phyloP scores from a whole-genome alignment of 106 monocot species.

The Alisma plantagoaquatica region DNA sequence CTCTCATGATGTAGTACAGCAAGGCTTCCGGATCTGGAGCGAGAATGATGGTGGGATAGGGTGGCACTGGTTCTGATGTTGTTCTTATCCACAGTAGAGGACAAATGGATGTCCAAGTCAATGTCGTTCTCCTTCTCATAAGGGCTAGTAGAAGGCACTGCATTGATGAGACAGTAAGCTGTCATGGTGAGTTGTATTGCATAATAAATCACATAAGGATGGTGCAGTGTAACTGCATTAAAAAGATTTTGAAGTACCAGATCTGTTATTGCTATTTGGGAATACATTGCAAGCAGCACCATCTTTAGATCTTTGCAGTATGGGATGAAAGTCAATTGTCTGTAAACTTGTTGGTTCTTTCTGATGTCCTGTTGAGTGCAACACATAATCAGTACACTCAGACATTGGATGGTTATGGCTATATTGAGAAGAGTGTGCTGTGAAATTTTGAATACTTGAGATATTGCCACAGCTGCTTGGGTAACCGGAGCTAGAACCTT shows the following conservation, averaged over 20 bases:
- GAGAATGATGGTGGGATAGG: too few species aligned
- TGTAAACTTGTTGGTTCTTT: constrained; percentile 14
- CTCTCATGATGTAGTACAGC: too few species aligned
- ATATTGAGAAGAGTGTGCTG: constrained; percentile 10
- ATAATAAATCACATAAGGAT: too few species aligned
- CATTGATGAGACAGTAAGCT: too few species aligned
- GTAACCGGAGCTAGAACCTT: constrained; percentile 27
- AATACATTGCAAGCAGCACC: constrained; percentile 1
- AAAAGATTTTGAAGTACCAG: constrained; percentile 8
- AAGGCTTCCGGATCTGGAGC: too few species aligned
- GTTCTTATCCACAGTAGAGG: constrained; percentile 22
- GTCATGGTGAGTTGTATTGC: too few species aligned
- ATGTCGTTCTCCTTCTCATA: constrained; percentile 41
- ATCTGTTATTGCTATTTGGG: constrained; percentile 2
- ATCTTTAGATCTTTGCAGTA: constrained; percentile 40
- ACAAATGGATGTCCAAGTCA: constrained; percentile 68
- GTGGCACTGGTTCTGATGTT: background rate
- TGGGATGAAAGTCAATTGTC: constrained; percentile 78
- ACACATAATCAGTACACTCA: background rate
- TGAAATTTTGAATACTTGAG: constrained; percentile 24
- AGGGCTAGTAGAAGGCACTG: constrained; percentile 16
- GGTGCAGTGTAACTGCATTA: constrained; percentile 1
- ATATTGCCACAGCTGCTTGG: constrained; percentile 15
- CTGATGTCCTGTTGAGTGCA: constrained; percentile 3
- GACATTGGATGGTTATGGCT: constrained; percentile 4